Evolutionary conservation across 495 filamentous ascomycete species (phyloP).

Genomic region (Xylaria scruposa): DNA sequence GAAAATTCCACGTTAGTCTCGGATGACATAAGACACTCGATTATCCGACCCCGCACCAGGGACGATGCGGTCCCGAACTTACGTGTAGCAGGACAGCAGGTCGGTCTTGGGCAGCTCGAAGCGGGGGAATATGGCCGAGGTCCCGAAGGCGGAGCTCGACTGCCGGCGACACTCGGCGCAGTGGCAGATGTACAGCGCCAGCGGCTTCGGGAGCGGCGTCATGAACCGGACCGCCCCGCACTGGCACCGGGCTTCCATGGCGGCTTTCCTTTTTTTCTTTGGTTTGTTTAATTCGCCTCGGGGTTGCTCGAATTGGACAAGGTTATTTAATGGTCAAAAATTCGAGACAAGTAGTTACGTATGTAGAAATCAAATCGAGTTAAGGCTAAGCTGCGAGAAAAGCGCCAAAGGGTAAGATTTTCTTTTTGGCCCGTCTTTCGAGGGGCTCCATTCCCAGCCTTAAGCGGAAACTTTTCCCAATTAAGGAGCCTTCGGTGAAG

Average conservation of each 20-base stretch:
- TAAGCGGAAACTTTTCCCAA: not conserved
- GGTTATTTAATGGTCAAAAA: not conserved
- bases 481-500: not conserved
- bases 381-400: too few species aligned
- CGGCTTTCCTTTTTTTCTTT: not conserved
- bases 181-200: constrained; percentile 72
- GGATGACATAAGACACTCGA: not conserved
- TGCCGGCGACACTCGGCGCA: constrained; percentile 71
- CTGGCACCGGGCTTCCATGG: constrained; percentile 66
- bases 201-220: constrained; percentile 61
- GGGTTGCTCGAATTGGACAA: not conserved
- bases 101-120: constrained; percentile 58
- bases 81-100: constrained; percentile 55
- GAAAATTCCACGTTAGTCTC: constrained; percentile 8
- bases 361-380: too few species aligned
- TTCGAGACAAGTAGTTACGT: too few species aligned
- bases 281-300: not conserved
- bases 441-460: not conserved
- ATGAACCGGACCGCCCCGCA: constrained; percentile 68
- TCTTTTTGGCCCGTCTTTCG: not conserved
- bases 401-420: not conserved
- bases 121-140: constrained; percentile 69
- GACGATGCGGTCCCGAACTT: constrained; percentile 25
- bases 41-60: not conserved
- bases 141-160: constrained; percentile 70